Conservation (phyloP, 148 eudicot genomes). For the Dysphania ambrosioides region DNA sequence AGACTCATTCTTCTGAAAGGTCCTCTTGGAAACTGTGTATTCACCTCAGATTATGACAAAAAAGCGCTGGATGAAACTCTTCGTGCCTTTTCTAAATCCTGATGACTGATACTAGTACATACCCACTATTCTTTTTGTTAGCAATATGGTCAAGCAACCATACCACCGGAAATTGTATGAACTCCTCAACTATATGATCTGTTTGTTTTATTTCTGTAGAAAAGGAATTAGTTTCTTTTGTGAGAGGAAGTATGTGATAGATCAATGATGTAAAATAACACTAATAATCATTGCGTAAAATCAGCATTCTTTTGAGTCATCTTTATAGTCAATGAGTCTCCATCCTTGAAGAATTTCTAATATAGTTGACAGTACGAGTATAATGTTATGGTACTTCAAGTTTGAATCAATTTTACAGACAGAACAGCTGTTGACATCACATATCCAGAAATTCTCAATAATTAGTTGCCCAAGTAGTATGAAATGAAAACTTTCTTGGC, state of each 20-base stretch:
- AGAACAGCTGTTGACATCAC: too few species aligned
- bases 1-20: slow-evolving; percentile 93
- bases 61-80: slow-evolving; percentile 77
- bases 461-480: background rate
- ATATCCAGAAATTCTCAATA: too few species aligned
- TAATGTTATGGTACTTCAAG: too few species aligned
- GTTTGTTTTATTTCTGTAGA: background rate
- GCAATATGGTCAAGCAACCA: background rate
- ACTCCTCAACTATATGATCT: background rate
- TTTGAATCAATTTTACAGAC: too few species aligned
- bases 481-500: too few species aligned
- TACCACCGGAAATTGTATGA: background rate
- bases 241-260: slow-evolving; percentile 8
- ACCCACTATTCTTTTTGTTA: slow-evolving; percentile 4
- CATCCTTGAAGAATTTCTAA: too few species aligned
- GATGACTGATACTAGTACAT: slow-evolving; percentile 5
- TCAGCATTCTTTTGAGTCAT: background rate
- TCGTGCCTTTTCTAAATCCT: slow-evolving; percentile 70
- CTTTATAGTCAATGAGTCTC: too few species aligned
- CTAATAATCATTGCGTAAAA: too few species aligned
- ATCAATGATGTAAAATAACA: slow-evolving; percentile 8
- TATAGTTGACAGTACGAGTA: too few species aligned
- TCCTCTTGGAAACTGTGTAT: slow-evolving; percentile 77
- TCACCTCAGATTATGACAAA: slow-evolving; percentile 77
- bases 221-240: slow-evolving; percentile 7